Conservation (phyloP, 2,329 filamentous ascomycete species). For the Exophiala oligosperma region DNA sequence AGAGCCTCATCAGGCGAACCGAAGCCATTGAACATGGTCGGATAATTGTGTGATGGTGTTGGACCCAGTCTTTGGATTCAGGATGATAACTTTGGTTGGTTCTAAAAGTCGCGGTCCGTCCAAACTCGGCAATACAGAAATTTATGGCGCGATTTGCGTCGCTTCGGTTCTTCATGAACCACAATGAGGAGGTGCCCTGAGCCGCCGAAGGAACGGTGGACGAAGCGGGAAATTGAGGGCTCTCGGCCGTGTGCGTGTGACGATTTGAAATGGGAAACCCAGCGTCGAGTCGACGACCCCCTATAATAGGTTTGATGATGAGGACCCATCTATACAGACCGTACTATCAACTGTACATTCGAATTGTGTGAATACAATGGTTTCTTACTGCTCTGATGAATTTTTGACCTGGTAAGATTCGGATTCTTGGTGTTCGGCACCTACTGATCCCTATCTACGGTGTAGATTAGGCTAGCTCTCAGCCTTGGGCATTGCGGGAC, state of each 20-base stretch:
- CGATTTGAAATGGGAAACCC: not conserved
- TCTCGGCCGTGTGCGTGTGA: not conserved
- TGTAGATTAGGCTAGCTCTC: not conserved
- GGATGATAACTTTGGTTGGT: slow-evolving; percentile 4
- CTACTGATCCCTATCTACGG: too few species aligned
- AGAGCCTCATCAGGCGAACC: slow-evolving; percentile 10
- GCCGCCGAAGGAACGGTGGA: not conserved
- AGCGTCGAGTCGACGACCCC: not conserved
- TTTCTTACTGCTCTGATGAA: not conserved
- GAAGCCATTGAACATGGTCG: not conserved
- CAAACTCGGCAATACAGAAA: too few species aligned
- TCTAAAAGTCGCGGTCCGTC: slow-evolving; percentile 3
- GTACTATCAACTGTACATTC: slow-evolving; percentile 16
- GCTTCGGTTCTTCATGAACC: too few species aligned
- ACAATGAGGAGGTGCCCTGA: not conserved
- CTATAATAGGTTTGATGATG: slow-evolving; percentile 18
- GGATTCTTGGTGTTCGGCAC: slow-evolving; percentile 1
- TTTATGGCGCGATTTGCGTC: too few species aligned
- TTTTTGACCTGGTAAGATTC: not conserved
- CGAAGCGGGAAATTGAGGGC: too few species aligned
- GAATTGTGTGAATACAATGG: slow-evolving; percentile 20
- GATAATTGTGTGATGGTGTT: slow-evolving; percentile 5
- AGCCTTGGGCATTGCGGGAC: not conserved
- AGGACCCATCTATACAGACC: slow-evolving; percentile 14
- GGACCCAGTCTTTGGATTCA: slow-evolving; percentile 12